These are phyloP conservation scores for Choanephora cucurbitarum DNA, from an alignment of 371 early-diverging fungal species.

Conservation along the genomic window DNA sequence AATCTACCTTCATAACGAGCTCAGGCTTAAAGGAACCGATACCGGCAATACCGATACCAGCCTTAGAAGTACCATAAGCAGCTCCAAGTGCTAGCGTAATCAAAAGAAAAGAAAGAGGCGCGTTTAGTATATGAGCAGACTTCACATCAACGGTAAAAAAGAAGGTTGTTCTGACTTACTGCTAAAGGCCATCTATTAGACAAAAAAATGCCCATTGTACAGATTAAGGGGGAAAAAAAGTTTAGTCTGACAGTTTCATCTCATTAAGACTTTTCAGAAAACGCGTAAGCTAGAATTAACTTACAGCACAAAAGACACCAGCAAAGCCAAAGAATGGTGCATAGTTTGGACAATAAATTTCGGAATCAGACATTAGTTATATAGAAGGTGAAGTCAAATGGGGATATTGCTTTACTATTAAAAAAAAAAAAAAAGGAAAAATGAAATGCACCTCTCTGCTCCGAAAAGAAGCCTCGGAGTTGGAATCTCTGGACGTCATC, in stretches of 20 bases:
- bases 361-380: constrained; percentile 28
- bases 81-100: constrained; percentile 77
- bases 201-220: not conserved
- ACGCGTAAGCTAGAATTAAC: not conserved
- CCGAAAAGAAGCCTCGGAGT: not conserved
- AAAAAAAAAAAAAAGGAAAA: not conserved
- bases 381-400: not conserved
- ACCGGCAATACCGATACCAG: constrained; percentile 87
- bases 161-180: constrained; percentile 26
- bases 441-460: not conserved
- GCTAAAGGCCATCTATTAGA: constrained; percentile 48
- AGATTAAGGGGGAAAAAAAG: constrained; percentile 1
- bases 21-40: constrained; percentile 91
- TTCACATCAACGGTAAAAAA: not conserved
- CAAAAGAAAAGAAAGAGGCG: constrained; percentile 4
- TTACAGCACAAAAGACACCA: constrained; percentile 52
- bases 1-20: constrained; percentile 82
- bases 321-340: constrained; percentile 56
- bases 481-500: not conserved
- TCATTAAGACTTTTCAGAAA: not conserved
- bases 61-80: constrained; percentile 92
- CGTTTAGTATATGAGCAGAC: not conserved
- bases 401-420: not conserved
- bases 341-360: constrained; percentile 49
- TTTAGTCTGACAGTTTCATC: not conserved